Conservation (phyloP, 2,329 filamentous ascomycete species). For the Colletotrichum tanaceti region DNA sequence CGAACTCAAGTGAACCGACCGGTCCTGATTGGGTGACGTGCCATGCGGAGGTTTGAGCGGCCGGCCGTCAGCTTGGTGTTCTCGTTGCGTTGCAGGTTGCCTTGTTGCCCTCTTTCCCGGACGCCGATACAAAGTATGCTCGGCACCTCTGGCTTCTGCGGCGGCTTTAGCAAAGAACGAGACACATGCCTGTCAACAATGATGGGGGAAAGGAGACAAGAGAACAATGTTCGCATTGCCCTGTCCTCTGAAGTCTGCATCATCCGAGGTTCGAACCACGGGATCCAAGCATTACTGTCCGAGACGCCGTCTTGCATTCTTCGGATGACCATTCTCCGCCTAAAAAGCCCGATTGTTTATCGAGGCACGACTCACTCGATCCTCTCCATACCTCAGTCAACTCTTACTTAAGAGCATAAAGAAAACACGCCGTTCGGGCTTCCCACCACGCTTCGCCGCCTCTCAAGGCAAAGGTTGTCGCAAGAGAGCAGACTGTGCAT, state of each 20-base stretch:
- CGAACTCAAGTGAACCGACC: not conserved
- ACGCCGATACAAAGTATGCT: constrained; percentile 8
- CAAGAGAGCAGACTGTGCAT: constrained; percentile 9
- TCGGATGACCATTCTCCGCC: constrained; percentile 30
- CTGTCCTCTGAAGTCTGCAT: not conserved
- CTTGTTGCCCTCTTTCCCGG: constrained; percentile 8
- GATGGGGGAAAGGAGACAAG: not conserved
- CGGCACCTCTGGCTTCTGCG: constrained; percentile 1
- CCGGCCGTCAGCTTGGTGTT: constrained; percentile 15
- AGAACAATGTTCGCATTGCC: not conserved
- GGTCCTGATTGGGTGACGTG: not conserved
- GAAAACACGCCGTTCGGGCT: not conserved
- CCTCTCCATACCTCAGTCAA: constrained; percentile 22
- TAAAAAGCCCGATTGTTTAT: constrained; percentile 25
- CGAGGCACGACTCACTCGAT: constrained; percentile 25
- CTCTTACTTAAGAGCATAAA: constrained; percentile 19
- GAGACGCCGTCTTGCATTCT: constrained; percentile 24
- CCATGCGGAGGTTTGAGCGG: not conserved
- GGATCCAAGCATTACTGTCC: constrained; percentile 8
- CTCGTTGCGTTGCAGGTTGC: not conserved
- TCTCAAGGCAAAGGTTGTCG: not conserved
- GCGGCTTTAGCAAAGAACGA: not conserved
- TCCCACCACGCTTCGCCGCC: not conserved
- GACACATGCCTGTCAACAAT: not conserved
- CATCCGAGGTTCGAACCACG: constrained; percentile 10